These are phyloP conservation scores for Eucalyptus grandis DNA, from an alignment of 345 rosid genomes.

Conservation along the genomic window DNA sequence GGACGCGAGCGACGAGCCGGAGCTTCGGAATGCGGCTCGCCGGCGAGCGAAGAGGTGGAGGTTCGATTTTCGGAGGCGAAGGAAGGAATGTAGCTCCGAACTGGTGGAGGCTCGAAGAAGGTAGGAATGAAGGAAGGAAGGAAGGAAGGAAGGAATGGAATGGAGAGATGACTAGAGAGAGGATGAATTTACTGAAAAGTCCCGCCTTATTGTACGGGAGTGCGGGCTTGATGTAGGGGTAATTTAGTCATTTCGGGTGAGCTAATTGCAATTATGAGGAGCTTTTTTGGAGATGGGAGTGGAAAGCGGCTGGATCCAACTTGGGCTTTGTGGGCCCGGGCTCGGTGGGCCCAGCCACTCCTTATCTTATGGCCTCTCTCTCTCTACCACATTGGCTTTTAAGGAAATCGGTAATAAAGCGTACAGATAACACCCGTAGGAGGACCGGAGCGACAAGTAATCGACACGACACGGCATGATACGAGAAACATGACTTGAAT, in stretches of 20 bases:
- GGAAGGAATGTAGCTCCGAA: not conserved
- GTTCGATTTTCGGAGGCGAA: not conserved
- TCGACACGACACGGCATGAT: fast-evolving
- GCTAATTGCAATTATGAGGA: not conserved
- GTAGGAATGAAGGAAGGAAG: not conserved
- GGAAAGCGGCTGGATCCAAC: not conserved
- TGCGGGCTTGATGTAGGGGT: not conserved
- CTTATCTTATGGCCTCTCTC: not conserved
- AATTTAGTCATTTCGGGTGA: not conserved
- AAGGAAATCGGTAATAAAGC: not conserved
- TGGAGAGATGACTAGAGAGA: not conserved
- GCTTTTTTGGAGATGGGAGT: not conserved
- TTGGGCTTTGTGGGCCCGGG: not conserved
- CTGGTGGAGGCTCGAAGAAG: not conserved
- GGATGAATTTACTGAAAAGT: not conserved
- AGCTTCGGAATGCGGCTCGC: not conserved
- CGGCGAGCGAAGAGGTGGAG: not conserved
- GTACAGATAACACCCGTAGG: not conserved
- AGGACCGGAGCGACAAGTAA: too few species aligned
- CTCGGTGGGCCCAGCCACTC: not conserved
- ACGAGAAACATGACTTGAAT: not conserved
- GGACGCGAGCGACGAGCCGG: not conserved
- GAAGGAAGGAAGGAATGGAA: not conserved
- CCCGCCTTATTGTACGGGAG: fast-evolving
- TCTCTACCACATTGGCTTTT: not conserved